Evolutionary conservation across 495 filamentous ascomycete genomes (phyloP).

Genomic region (Neurospora intermedia): DNA sequence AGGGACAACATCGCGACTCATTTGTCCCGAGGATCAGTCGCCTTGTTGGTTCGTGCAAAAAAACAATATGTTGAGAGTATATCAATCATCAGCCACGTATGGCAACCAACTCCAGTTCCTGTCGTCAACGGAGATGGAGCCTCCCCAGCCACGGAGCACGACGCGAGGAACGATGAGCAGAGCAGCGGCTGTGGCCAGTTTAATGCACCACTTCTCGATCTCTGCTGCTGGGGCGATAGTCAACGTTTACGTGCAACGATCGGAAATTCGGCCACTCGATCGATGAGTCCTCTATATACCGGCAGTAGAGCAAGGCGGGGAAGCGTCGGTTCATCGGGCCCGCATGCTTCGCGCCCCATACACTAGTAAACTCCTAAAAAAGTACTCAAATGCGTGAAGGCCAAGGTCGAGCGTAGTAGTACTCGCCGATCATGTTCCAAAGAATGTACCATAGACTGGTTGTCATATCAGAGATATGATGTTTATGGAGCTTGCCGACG

Average conservation of each 20-base stretch:
- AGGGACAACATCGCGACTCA: background rate
- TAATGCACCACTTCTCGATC: background rate
- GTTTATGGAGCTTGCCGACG: background rate
- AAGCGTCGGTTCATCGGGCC: background rate
- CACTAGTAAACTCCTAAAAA: background rate
- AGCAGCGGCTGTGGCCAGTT: background rate
- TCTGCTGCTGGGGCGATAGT: background rate
- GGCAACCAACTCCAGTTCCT: background rate
- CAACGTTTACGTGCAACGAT: background rate
- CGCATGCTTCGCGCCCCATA: background rate
- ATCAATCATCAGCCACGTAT: rapidly evolving
- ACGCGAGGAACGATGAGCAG: background rate
- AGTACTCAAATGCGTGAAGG: background rate
- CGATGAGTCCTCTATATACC: background rate
- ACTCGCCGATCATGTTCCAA: background rate
- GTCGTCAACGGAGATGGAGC: background rate
- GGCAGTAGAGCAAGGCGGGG: background rate
- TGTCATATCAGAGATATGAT: background rate
- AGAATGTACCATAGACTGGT: background rate
- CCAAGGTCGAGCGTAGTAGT: background rate
- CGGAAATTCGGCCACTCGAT: background rate
- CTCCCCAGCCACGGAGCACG: background rate
- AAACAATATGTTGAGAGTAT: background rate
- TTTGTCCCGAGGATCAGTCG: background rate
- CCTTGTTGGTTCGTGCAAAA: background rate